Conservation (phyloP, 2,329 filamentous ascomycete genomes). For the Epichloe amarillans region DNA sequence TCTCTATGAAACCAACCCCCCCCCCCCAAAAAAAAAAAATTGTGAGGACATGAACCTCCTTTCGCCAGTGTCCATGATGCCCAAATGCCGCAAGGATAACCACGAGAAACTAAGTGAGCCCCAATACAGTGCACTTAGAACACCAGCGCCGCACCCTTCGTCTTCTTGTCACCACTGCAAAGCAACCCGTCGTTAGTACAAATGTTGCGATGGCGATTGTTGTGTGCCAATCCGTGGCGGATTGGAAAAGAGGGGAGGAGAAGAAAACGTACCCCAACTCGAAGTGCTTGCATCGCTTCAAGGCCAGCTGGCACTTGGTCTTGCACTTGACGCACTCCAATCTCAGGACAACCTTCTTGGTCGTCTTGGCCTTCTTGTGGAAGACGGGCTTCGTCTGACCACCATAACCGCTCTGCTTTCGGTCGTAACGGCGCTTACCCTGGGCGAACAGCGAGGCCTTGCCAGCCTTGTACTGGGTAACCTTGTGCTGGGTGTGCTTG, state of each 20-base stretch:
- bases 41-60: conserved; percentile 30
- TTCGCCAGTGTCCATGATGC: conserved; percentile 36
- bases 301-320: conserved; percentile 90
- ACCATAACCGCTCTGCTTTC: conserved; percentile 99
- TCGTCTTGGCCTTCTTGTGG: conserved; percentile 99
- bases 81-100: conserved; percentile 31
- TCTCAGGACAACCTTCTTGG: conserved; percentile 99
- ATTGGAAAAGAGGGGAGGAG: background rate
- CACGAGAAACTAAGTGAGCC: conserved; percentile 27
- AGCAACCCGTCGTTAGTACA: background rate
- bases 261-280: conserved; percentile 73
- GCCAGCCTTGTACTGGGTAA: conserved; percentile 94
- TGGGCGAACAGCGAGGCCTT: conserved; percentile 94
- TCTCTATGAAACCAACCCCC: conserved; percentile 30
- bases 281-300: conserved; percentile 99
- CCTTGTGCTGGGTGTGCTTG: conserved; percentile 85
- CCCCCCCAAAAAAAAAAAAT: conserved; percentile 25
- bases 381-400: conserved; percentile 99
- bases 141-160: conserved; percentile 98
- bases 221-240: too few species aligned
- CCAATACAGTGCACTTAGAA: conserved; percentile 64
- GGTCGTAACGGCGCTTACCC: conserved; percentile 99
- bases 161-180: conserved; percentile 99
- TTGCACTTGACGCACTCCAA: conserved; percentile 97
- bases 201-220: too few species aligned